Evolutionary conservation across 805 yeast species (phyloP).

Genomic region (Allodekkera sacchari): DNA sequence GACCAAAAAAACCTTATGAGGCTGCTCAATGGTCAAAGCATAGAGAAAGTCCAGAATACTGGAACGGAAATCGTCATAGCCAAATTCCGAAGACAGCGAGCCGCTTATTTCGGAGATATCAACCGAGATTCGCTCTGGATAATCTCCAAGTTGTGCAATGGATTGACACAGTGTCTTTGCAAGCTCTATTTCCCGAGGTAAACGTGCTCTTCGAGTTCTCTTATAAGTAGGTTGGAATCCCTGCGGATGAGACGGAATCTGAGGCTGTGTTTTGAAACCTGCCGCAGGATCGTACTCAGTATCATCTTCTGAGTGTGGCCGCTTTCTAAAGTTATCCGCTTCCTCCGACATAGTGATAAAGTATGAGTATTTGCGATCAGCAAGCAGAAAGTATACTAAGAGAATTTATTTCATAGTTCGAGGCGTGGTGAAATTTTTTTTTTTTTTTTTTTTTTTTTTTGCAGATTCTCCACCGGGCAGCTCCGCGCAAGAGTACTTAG

Average conservation of each 20-base stretch:
- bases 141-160: constrained; percentile 54
- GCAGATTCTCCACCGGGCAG: no score
- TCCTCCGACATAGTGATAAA: no score
- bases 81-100: constrained; percentile 47
- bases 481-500: no score
- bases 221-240: not conserved
- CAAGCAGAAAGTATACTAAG: no score
- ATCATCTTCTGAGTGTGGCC: constrained; percentile 1
- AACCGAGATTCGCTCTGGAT: constrained; percentile 25
- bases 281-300: constrained; percentile 2
- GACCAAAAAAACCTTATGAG: constrained; percentile 76
- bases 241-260: not conserved
- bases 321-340: no score
- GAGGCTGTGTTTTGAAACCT: not conserved
- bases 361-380: no score
- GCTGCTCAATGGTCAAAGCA: constrained; percentile 77
- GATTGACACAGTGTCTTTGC: constrained; percentile 42
- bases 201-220: constrained; percentile 5
- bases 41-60: constrained; percentile 55
- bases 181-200: constrained; percentile 20
- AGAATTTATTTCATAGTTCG: no score
- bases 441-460: no score
- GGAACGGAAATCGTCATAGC: constrained; percentile 47
- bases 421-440: no score
- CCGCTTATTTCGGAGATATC: constrained; percentile 35